phyloP scores from a whole-genome alignment of 2,329 filamentous ascomycete species.

The Talaromyces piceae region DNA sequence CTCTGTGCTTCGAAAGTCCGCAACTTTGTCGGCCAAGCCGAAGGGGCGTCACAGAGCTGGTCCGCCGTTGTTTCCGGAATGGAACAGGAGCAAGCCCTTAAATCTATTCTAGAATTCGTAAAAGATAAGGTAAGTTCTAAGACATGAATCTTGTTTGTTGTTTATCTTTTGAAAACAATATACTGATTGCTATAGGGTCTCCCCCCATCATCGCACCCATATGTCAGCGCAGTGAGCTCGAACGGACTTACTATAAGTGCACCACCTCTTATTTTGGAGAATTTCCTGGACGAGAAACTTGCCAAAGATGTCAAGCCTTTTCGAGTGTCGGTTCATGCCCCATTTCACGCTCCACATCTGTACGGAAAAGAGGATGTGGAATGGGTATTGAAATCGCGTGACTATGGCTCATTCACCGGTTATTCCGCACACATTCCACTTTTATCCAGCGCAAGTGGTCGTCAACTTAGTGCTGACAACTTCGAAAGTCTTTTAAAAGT shows the following conservation, averaged over 20 bases:
- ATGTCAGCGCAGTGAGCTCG: conserved; percentile 52
- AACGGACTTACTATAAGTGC: conserved; percentile 55
- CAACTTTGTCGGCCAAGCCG: conserved; percentile 27
- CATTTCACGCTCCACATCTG: conserved; percentile 53
- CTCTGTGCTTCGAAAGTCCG: conserved; percentile 32
- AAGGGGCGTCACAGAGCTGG: conserved; percentile 29
- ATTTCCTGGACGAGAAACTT: conserved; percentile 44
- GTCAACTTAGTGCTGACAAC: conserved; percentile 21
- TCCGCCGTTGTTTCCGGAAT: conserved; percentile 35
- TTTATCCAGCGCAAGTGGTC: conserved; percentile 32
- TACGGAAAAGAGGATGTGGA: conserved; percentile 45
- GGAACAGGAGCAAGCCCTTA: conserved; percentile 22
- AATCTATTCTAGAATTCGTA: conserved; percentile 19
- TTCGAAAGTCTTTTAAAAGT: conserved; percentile 25
- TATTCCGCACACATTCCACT: conserved; percentile 28
- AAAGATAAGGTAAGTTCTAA: conserved; percentile 18
- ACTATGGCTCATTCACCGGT: conserved; percentile 20
- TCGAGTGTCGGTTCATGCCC: conserved; percentile 49
- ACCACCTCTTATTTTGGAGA: conserved; percentile 47
- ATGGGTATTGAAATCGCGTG: conserved; percentile 39
- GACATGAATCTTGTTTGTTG: background rate
- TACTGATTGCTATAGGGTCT: conserved; percentile 31
- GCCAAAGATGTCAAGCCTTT: conserved; percentile 45
- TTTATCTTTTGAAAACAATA: background rate
- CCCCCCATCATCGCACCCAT: conserved; percentile 45